phyloP scores from a whole-genome alignment of 2,329 filamentous ascomycete genomes.

The Sarocladiaceae sp. region DNA sequence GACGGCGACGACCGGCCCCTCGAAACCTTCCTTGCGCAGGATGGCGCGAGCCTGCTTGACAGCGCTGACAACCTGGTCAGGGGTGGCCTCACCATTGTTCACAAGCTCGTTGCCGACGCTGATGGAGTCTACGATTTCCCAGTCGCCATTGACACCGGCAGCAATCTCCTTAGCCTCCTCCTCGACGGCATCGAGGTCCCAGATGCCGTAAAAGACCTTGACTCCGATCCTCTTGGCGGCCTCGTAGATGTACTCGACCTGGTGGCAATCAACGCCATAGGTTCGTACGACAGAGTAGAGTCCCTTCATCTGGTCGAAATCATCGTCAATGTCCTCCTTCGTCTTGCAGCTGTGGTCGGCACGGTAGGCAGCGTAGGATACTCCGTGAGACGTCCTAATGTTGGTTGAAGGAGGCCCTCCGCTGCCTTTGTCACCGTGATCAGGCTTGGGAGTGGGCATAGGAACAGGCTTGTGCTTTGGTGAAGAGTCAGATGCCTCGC shows the following conservation, averaged over 20 bases:
- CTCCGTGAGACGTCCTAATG: slow-evolving; percentile 20
- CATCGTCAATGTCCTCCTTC: slow-evolving; percentile 52
- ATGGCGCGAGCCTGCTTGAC: slow-evolving; percentile 50
- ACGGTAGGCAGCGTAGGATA: slow-evolving; percentile 45
- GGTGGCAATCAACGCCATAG: slow-evolving; percentile 76
- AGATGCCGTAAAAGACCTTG: slow-evolving; percentile 71
- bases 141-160: slow-evolving; percentile 53
- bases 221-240: slow-evolving; percentile 59
- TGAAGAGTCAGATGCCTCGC: not conserved
- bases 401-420: not conserved
- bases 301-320: slow-evolving; percentile 50
- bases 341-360: slow-evolving; percentile 59
- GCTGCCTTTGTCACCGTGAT: not conserved
- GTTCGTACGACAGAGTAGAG: slow-evolving; percentile 61
- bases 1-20: slow-evolving; percentile 69
- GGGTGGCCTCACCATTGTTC: slow-evolving; percentile 52
- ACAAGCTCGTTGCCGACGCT: slow-evolving; percentile 78
- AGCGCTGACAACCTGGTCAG: slow-evolving; percentile 48
- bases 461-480: not conserved
- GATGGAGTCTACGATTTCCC: slow-evolving; percentile 63
- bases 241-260: slow-evolving; percentile 55
- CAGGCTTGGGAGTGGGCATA: not conserved
- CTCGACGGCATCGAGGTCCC: slow-evolving; percentile 50
- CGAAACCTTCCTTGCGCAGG: slow-evolving; percentile 58
- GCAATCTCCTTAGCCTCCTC: slow-evolving; percentile 56